Percentiles rank a stretch among this genome's conserved stretches.
Evolutionary conservation across 2,329 filamentous ascomycete species (phyloP).

Genomic region (Ophiostoma novo-ulmi): DNA sequence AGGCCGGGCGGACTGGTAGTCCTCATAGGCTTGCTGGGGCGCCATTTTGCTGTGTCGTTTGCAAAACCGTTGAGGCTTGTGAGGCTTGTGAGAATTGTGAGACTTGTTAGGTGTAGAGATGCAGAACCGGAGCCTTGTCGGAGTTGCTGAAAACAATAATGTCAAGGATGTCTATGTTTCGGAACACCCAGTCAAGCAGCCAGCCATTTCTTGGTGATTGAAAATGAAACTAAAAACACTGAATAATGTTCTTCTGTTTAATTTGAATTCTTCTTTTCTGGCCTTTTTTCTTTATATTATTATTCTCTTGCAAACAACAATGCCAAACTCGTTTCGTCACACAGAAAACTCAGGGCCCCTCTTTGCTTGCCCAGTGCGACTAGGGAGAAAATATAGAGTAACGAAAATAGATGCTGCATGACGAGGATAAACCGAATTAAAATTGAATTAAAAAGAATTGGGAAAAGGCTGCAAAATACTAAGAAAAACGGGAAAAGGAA

Average conservation of each 20-base stretch:
- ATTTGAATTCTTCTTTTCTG: neutral
- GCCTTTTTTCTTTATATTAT: neutral
- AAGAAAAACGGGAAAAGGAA: neutral
- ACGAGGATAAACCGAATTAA: slow-evolving; percentile 13
- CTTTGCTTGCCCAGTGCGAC: slow-evolving; percentile 22
- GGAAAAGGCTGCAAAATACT: neutral
- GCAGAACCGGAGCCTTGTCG: neutral
- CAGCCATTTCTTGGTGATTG: slow-evolving; percentile 9
- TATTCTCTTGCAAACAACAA: neutral
- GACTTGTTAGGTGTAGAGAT: neutral
- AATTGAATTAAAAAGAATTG: slow-evolving; percentile 1
- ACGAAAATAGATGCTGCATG: slow-evolving; percentile 18
- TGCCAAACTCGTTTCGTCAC: neutral
- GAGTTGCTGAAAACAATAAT: neutral
- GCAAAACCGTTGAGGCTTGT: neutral
- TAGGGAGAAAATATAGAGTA: slow-evolving; percentile 21
- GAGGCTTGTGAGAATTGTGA: neutral
- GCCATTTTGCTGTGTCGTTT: neutral
- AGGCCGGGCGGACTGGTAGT: slow-evolving; percentile 35
- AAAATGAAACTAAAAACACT: no score
- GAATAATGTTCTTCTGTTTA: neutral
- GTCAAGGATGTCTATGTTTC: slow-evolving; percentile 16
- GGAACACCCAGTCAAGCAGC: neutral
- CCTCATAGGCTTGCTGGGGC: slow-evolving; percentile 29
- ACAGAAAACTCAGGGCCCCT: slow-evolving; percentile 21